These are phyloP conservation scores for Apiospora marii DNA, from an alignment of 2,329 filamentous ascomycete species.

Conservation along the genomic window DNA sequence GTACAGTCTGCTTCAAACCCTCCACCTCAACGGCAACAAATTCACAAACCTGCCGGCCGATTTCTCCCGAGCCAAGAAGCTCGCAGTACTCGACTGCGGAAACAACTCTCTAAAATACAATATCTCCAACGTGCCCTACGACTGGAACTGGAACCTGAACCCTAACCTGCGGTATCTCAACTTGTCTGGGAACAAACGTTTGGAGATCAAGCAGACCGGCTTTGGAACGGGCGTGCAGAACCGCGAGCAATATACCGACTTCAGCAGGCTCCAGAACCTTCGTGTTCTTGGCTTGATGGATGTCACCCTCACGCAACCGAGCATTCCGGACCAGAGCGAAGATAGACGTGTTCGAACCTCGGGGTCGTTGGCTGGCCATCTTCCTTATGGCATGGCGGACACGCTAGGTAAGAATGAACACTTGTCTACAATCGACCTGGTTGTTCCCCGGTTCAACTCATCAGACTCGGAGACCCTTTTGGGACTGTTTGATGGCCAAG, in stretches of 20 bases:
- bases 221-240: conserved; percentile 59
- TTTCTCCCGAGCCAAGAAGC: conserved; percentile 90
- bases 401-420: conserved; percentile 93
- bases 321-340: conserved; percentile 93
- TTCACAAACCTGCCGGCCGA: conserved; percentile 97
- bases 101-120: conserved; percentile 98
- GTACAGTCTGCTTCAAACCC: conserved; percentile 82
- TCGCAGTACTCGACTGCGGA: conserved; percentile 91
- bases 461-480: conserved; percentile 89
- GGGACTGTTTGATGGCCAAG: conserved; percentile 95
- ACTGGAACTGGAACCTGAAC: conserved; percentile 99
- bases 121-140: conserved; percentile 97
- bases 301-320: conserved; percentile 92
- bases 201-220: conserved; percentile 83
- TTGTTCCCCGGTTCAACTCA: conserved; percentile 90
- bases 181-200: conserved; percentile 92
- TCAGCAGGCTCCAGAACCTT: conserved; percentile 83
- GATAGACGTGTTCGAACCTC: conserved; percentile 96
- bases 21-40: conserved; percentile 97
- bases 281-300: conserved; percentile 95
- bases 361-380: conserved; percentile 86
- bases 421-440: conserved; percentile 92
- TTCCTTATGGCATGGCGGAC: conserved; percentile 98
- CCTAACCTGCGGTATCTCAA: conserved; percentile 94
- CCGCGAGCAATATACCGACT: conserved; percentile 83